Evolutionary conservation across 2,329 filamentous ascomycete genomes (phyloP).

Genomic region (Alternaria angustiovoidea): DNA sequence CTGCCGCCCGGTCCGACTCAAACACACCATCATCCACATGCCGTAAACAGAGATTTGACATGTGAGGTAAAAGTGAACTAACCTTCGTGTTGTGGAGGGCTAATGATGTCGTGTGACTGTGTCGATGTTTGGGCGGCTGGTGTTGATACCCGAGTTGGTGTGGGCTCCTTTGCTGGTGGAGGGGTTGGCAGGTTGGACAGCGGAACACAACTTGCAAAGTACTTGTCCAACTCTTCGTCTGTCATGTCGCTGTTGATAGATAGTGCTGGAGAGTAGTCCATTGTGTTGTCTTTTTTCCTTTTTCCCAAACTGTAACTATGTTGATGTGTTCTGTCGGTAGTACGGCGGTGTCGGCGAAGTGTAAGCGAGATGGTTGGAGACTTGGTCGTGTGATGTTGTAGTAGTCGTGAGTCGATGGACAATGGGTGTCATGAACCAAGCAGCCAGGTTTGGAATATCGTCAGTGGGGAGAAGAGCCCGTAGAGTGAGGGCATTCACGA

Average conservation of each 20-base stretch:
- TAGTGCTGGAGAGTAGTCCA: constrained; percentile 40
- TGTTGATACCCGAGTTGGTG: constrained; percentile 16
- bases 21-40: constrained; percentile 27
- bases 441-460: constrained; percentile 16
- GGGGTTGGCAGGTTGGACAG: constrained; percentile 53
- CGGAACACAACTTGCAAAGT: constrained; percentile 51
- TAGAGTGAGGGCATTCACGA: constrained; percentile 24
- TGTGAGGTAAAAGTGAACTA: constrained; percentile 24
- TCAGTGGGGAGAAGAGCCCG: constrained; percentile 30
- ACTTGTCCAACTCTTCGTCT: constrained; percentile 50
- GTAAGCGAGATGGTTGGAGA: constrained; percentile 9
- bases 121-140: constrained; percentile 10
- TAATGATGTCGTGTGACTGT: constrained; percentile 9
- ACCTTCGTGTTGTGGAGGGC: constrained; percentile 42
- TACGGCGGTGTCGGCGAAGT: constrained; percentile 12
- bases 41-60: constrained; percentile 24
- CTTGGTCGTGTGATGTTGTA: constrained; percentile 1
- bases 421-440: constrained; percentile 3
- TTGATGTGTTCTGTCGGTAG: constrained; percentile 9
- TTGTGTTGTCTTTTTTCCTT: constrained; percentile 13
- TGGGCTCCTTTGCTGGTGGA: constrained; percentile 45
- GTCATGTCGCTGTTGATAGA: constrained; percentile 44
- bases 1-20: constrained; percentile 22
- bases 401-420: not conserved
- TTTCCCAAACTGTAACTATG: not conserved